phyloP scores from a whole-genome alignment of 2,329 filamentous ascomycete species.

The Plectosphaerella plurivora region DNA sequence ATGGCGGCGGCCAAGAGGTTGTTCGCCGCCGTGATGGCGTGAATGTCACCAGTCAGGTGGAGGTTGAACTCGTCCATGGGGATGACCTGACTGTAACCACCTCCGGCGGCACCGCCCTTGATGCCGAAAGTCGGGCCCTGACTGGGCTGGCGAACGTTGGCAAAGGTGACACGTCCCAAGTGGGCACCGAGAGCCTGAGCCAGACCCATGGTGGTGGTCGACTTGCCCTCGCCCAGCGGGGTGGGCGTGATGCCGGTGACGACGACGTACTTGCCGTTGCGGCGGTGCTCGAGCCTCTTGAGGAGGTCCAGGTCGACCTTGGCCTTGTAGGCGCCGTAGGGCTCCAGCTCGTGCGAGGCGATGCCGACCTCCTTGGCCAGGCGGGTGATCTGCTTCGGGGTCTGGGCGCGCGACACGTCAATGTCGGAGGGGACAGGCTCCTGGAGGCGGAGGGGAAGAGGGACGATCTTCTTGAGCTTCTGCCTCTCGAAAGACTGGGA shows the following conservation, averaged over 20 bases:
- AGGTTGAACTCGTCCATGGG: conserved; percentile 99
- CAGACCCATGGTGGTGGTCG: conserved; percentile 93
- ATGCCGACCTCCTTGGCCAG: conserved; percentile 87
- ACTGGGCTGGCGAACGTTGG: conserved; percentile 94
- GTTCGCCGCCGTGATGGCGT: conserved; percentile 95
- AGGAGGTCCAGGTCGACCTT: conserved; percentile 85
- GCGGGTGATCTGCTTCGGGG: conserved; percentile 84
- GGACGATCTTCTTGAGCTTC: conserved; percentile 72
- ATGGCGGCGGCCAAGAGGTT: conserved; percentile 95
- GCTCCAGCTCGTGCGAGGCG: conserved; percentile 82
- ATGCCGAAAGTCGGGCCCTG: conserved; percentile 98
- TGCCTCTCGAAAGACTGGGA: conserved; percentile 77
- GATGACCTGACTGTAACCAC: conserved; percentile 98
- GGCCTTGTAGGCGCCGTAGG: conserved; percentile 91
- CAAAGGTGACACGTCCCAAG: conserved; percentile 81
- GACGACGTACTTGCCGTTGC: conserved; percentile 85
- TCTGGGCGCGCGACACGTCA: conserved; percentile 81
- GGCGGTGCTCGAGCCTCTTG: conserved; percentile 79
- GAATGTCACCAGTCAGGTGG: conserved; percentile 95
- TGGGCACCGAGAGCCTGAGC: conserved; percentile 90
- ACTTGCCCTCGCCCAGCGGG: conserved; percentile 94
- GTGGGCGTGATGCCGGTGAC: conserved; percentile 96
- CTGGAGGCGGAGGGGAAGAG: conserved; percentile 76
- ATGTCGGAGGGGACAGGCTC: conserved; percentile 93
- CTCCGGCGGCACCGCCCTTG: conserved; percentile 95